Evolutionary conservation across 2,329 filamentous ascomycete species (phyloP).

Genomic region (Fusarium mundagurra): DNA sequence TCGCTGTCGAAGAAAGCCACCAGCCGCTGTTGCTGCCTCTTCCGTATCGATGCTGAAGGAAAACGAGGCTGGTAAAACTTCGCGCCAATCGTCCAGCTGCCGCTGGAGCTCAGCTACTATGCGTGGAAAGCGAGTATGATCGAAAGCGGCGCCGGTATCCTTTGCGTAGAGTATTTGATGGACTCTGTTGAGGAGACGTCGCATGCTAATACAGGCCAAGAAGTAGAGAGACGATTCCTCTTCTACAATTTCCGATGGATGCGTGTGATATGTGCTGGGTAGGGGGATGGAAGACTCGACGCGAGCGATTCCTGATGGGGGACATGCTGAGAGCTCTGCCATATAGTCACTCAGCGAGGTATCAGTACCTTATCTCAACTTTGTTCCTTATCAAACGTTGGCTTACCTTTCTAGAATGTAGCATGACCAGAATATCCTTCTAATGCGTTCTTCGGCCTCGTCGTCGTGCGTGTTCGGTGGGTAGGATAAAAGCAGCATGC

Average conservation of each 20-base stretch:
- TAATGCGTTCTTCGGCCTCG: slow-evolving; percentile 58
- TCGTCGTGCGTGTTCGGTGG: slow-evolving; percentile 45
- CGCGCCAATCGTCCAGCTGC: slow-evolving; percentile 60
- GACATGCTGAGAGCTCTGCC: slow-evolving; percentile 61
- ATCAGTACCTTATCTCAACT: fast-evolving
- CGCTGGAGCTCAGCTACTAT: slow-evolving; percentile 60
- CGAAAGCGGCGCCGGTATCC: slow-evolving; percentile 55
- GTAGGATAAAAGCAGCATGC: slow-evolving; percentile 59
- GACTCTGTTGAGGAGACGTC: slow-evolving; percentile 58
- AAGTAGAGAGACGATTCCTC: slow-evolving; percentile 63
- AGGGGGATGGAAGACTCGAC: slow-evolving; percentile 62
- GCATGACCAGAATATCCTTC: slow-evolving; percentile 64
- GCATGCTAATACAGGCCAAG: slow-evolving; percentile 63
- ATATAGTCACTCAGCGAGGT: slow-evolving; percentile 57
- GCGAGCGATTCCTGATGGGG: slow-evolving; percentile 60
- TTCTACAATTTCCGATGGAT: slow-evolving; percentile 50
- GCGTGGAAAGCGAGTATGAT: slow-evolving; percentile 56
- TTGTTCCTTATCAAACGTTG: fast-evolving
- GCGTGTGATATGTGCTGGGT: slow-evolving; percentile 58
- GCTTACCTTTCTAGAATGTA: slow-evolving; percentile 62
- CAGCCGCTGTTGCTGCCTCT: slow-evolving; percentile 52
- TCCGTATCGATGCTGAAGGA: slow-evolving; percentile 50
- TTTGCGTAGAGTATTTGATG: slow-evolving; percentile 60
- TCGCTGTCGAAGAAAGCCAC: slow-evolving; percentile 59
- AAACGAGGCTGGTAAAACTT: slow-evolving; percentile 55